phyloP scores from a whole-genome alignment of 768 basidiomycete species.

The Mycena rosella region DNA sequence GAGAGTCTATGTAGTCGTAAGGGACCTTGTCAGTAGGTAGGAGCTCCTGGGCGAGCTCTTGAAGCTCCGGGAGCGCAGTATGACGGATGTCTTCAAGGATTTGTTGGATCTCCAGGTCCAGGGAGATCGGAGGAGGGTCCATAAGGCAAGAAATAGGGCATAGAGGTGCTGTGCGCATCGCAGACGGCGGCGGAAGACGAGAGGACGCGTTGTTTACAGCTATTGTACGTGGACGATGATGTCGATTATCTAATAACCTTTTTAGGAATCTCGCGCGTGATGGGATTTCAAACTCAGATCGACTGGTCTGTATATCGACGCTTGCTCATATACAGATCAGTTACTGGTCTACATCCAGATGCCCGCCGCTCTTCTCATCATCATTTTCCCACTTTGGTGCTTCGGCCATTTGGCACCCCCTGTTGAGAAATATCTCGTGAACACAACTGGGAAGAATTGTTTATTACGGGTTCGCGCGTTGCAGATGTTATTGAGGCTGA shows the following conservation, averaged over 20 bases:
- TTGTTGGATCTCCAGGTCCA: background rate
- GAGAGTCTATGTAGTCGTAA: conserved; percentile 3
- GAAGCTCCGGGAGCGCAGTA: background rate
- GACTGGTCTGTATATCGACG: no score
- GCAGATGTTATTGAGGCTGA: no score
- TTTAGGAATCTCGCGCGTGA: background rate
- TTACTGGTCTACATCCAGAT: no score
- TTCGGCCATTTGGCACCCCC: no score
- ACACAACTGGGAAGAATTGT: no score
- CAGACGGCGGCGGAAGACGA: background rate
- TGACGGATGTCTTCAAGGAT: conserved; percentile 1
- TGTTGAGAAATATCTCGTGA: no score
- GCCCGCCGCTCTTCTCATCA: no score
- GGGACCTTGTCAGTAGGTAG: no score
- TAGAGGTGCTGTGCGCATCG: background rate
- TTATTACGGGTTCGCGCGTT: no score
- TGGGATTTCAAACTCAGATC: background rate
- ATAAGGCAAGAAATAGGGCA: conserved; percentile 8
- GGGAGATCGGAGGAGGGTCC: background rate
- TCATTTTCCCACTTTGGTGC: no score
- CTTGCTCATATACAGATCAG: no score
- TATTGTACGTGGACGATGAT: background rate
- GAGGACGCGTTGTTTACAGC: conserved; percentile 2
- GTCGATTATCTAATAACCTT: background rate
- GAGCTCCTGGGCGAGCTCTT: no score